Evolutionary conservation across 371 early-diverging fungal genomes (phyloP).

Genomic region (Phascolomyces articulosus): DNA sequence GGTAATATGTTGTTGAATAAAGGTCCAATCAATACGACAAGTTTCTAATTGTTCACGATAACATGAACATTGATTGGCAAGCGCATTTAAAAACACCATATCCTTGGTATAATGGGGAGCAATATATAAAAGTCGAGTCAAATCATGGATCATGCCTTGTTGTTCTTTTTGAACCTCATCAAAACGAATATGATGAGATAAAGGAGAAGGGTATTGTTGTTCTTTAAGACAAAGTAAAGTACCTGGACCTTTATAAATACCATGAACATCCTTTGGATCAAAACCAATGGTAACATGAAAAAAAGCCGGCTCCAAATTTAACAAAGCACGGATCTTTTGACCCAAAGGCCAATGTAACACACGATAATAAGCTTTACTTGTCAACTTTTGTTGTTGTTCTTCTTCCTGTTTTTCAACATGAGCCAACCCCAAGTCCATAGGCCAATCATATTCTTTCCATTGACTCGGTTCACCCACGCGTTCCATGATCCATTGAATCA

Average conservation of each 20-base stretch:
- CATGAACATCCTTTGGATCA: constrained; percentile 22
- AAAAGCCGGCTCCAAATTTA: constrained; percentile 15
- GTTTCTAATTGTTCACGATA: background rate
- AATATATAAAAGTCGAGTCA: background rate
- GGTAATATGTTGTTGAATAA: background rate
- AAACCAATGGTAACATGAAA: constrained; percentile 28
- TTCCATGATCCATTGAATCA: constrained; percentile 8
- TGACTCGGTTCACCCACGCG: constrained; percentile 8
- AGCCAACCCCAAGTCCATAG: constrained; percentile 22
- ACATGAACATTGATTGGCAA: background rate
- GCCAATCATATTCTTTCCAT: constrained; percentile 8
- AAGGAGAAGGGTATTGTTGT: background rate
- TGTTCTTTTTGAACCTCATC: background rate
- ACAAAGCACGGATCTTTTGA: constrained; percentile 9
- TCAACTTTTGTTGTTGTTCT: background rate
- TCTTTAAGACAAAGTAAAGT: constrained; percentile 7
- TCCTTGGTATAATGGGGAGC: background rate
- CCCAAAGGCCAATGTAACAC: constrained; percentile 28
- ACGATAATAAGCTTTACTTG: constrained; percentile 8
- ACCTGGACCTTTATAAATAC: constrained; percentile 22
- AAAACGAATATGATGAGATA: background rate
- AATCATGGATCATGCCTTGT: background rate
- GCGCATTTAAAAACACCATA: background rate
- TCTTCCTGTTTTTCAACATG: constrained; percentile 3
- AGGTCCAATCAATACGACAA: background rate